phyloP scores from a whole-genome alignment of 257 asterid genomes.

The Forsythia suspensa region DNA sequence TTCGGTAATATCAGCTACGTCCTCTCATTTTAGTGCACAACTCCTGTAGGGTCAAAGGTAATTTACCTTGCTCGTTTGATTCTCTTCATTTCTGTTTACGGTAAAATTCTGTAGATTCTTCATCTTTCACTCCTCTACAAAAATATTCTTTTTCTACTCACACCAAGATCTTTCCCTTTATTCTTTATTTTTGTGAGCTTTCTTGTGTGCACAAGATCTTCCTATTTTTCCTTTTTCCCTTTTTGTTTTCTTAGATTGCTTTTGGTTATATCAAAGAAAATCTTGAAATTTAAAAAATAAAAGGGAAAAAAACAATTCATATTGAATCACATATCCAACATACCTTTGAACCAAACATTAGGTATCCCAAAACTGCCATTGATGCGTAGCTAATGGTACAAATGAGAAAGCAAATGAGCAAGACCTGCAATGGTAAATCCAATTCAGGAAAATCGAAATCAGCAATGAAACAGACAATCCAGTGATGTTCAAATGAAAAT shows the following conservation, averaged over 20 bases:
- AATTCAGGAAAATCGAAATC: neutral
- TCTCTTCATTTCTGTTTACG: too few relatives aligned
- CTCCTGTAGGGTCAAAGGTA: neutral
- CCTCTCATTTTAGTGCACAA: neutral
- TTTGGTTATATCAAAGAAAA: neutral
- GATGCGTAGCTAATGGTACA: constrained; percentile 64
- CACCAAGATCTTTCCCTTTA: too few relatives aligned
- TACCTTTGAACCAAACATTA: constrained; percentile 69
- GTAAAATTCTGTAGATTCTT: neutral
- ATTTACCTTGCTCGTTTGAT: too few relatives aligned
- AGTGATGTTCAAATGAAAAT: neutral
- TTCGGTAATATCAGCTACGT: too few relatives aligned
- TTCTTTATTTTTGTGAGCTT: too few relatives aligned
- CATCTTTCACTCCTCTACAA: too few relatives aligned
- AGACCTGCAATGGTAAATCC: constrained; percentile 50
- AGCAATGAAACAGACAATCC: neutral
- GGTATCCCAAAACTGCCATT: constrained; percentile 68
- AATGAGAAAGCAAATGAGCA: constrained; percentile 61
- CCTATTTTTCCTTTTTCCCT: too few relatives aligned
- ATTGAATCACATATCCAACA: neutral
- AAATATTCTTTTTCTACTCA: too few relatives aligned
- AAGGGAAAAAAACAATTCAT: neutral
- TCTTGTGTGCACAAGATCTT: too few relatives aligned
- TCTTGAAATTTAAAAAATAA: too few relatives aligned
- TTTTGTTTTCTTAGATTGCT: neutral